Base-by-base conservation (phyloP, 2,329 filamentous ascomycete species). In the Cordyceps farinosa region DNA sequence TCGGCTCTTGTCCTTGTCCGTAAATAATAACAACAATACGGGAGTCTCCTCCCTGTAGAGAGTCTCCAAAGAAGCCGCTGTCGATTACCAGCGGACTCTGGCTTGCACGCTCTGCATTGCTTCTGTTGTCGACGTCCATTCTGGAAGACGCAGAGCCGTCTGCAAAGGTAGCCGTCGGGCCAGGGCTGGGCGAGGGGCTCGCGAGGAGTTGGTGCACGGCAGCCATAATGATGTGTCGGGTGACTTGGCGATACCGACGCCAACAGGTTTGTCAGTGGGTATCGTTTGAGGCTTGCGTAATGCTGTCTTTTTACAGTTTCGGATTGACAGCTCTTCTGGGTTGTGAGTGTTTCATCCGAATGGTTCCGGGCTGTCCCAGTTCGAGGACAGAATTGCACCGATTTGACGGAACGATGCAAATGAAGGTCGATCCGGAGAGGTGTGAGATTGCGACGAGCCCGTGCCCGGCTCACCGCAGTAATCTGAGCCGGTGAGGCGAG, bases 1-100 rank as follows among this genome's bases (percentile, higher is more conserved):
- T 90, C 47, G 84, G 82, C 65, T 93, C 88, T 73, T 94, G 90
- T 22, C 85, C 88, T 29, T 80, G 80, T 11, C 88, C 87, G 73
- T 89, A 91, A 22, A 94, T 76, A 65, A 95, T 86, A 40, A 87
- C 83, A 34, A 86, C 84, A 55, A 83, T 86, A 62, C 86, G 80
- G 9, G 79, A 79, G 68, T 88, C 85, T 32, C 85, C 86, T 44
- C 73, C 76, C 65, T 79, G 77, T 8, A 83, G 77, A 4, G 78
- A 78, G 57, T 78, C 80, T 64, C 77, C 78, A 63, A 81, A 77
- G 32, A 74, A 77, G 56, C 74, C 72, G n/a, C 76, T 75, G 47
- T 74, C 75, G 32, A 72, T 67, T 65, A 75, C 69, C 15, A 69
- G 67, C 45, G 74, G 73, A 45, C 73, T 74, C 53, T 75, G 72